Percentiles rank a stretch among this genome's conserved stretches.
Evolutionary conservation across 345 rosid genomes (phyloP).

Genomic region (Cardamine resedifolia): DNA sequence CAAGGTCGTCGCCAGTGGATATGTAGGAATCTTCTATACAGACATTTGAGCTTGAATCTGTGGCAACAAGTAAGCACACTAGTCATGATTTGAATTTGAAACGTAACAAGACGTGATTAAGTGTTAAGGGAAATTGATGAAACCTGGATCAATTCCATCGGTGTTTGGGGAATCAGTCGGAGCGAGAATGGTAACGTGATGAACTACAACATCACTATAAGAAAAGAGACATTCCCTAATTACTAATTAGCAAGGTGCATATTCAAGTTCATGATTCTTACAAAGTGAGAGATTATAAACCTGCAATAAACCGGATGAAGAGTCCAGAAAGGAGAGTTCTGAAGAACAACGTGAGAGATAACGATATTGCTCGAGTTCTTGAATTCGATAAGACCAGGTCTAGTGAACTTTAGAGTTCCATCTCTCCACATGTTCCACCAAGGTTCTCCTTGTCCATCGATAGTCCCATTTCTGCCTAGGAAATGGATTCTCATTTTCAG

Average conservation of each 20-base stretch:
- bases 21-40: constrained; percentile 88
- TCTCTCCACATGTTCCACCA: constrained; percentile 98
- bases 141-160: constrained; percentile 93
- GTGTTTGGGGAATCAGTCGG: constrained; percentile 84
- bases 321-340: constrained; percentile 86
- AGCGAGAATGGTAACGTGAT: constrained; percentile 77
- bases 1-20: constrained; percentile 79
- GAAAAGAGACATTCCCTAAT: not conserved
- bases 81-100: constrained; percentile 26
- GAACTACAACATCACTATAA: constrained; percentile 72
- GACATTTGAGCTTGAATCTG: constrained; percentile 86
- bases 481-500: not conserved
- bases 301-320: constrained; percentile 93
- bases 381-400: constrained; percentile 78
- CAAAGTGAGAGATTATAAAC: constrained; percentile 37
- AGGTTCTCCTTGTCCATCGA: constrained; percentile 87
- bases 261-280: not conserved
- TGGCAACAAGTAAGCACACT: not conserved
- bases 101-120: not conserved
- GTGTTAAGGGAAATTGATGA: not conserved
- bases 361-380: constrained; percentile 63
- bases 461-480: constrained; percentile 84
- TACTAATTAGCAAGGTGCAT: not conserved
- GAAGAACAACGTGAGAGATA: constrained; percentile 73
- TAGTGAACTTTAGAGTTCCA: constrained; percentile 68